Percentiles rank a stretch among this genome's conserved stretches.
phyloP scores from a whole-genome alignment of 306 rosid species.

The Abrus pulchellus region DNA sequence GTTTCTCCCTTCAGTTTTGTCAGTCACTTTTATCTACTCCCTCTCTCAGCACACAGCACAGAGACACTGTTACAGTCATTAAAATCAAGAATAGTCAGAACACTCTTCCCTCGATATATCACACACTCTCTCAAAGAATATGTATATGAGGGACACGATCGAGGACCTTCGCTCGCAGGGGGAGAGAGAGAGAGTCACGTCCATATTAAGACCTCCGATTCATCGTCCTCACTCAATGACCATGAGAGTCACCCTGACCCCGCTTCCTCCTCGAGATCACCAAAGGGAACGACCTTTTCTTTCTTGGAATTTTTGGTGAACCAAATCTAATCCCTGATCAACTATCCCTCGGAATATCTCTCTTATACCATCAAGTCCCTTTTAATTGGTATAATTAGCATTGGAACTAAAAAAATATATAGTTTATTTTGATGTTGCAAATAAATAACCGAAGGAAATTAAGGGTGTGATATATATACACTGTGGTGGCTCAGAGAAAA shows the following conservation, averaged over 20 bases:
- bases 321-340: slow-evolving; percentile 60
- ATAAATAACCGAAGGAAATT: slow-evolving; percentile 34
- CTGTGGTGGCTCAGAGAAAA: slow-evolving; percentile 54
- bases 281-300: slow-evolving; percentile 53
- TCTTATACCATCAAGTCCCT: slow-evolving; percentile 45
- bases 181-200: slow-evolving; percentile 34
- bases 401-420: slow-evolving; percentile 40
- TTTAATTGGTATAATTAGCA: slow-evolving; percentile 38
- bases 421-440: slow-evolving; percentile 6
- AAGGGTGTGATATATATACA: slow-evolving; percentile 41
- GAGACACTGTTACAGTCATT: slow-evolving; percentile 53
- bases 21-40: slow-evolving; percentile 52
- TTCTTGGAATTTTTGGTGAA: slow-evolving; percentile 57
- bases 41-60: slow-evolving; percentile 42
- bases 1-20: slow-evolving; percentile 53
- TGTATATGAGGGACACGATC: slow-evolving; percentile 43
- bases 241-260: slow-evolving; percentile 23
- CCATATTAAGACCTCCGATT: slow-evolving; percentile 65
- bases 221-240: slow-evolving; percentile 36
- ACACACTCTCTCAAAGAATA: slow-evolving; percentile 49
- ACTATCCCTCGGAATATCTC: slow-evolving; percentile 53
- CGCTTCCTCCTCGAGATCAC: slow-evolving; percentile 62
- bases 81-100: slow-evolving; percentile 59
- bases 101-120: slow-evolving; percentile 8
- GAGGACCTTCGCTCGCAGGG: slow-evolving; percentile 35